These are phyloP conservation scores for Salvia splendens DNA, from an alignment of 257 asterid species.

Conservation along the genomic window DNA sequence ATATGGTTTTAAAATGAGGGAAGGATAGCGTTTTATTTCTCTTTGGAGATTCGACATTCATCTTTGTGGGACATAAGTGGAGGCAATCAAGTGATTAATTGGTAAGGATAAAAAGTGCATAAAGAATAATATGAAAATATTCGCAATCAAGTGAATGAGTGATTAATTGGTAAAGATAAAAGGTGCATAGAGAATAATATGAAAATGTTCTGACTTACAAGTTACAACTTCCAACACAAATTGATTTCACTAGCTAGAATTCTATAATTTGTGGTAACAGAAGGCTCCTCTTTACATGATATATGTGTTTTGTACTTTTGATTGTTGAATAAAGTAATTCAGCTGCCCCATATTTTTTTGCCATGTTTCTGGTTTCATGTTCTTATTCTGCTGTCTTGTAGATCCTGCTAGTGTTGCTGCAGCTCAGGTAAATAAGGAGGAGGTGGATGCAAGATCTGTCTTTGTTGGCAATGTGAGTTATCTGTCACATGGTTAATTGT, in stretches of 20 bases:
- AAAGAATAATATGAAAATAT: neutral
- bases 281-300: constrained; percentile 21
- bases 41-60: neutral
- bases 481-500: neutral
- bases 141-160: constrained; percentile 1
- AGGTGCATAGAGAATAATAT: neutral
- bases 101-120: neutral
- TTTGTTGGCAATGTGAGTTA: constrained; percentile 93
- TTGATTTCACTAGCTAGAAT: neutral
- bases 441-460: constrained; percentile 81
- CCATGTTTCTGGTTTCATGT: constrained; percentile 19
- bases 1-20: constrained; percentile 1
- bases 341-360: neutral
- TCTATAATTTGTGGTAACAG: neutral
- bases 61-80: constrained; percentile 9
- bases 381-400: constrained; percentile 28
- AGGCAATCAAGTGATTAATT: constrained; percentile 13
- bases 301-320: neutral
- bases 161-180: neutral
- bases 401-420: constrained; percentile 85
- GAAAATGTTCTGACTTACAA: neutral
- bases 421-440: constrained; percentile 76
- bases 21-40: neutral
- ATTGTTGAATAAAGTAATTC: constrained; percentile 15
- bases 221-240: neutral